Evolutionary conservation across 1,139 yeast species (phyloP).

Genomic region (Tardiomyces blankii): DNA sequence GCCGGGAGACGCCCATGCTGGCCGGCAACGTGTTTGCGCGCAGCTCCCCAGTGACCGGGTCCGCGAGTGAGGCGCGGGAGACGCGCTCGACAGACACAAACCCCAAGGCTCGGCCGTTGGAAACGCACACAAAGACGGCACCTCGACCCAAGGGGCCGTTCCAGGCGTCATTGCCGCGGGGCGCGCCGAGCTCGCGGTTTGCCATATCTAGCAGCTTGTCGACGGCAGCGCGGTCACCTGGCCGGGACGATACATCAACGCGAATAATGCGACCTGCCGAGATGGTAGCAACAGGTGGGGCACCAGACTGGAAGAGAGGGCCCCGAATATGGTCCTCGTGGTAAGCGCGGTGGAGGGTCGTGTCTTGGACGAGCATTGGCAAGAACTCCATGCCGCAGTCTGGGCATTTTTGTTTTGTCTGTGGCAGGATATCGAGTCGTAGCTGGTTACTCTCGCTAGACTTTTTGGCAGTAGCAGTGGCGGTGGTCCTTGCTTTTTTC

Average conservation of each 20-base stretch:
- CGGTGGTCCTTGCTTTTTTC: not conserved
- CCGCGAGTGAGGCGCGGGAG: not conserved
- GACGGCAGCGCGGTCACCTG: not conserved
- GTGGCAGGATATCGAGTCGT: not conserved
- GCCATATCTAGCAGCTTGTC: not conserved
- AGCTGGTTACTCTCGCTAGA: not conserved
- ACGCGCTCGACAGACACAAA: not conserved
- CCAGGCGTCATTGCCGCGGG: not conserved
- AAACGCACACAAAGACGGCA: not conserved
- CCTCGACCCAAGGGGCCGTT: not conserved
- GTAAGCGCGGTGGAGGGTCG: not conserved
- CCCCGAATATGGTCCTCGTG: not conserved
- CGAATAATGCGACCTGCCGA: not conserved
- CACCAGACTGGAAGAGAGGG: not conserved
- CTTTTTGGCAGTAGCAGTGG: too few relatives aligned
- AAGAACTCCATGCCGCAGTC: not conserved
- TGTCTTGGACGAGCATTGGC: not conserved
- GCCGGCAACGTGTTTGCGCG: not conserved
- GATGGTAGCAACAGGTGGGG: not conserved
- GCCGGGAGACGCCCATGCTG: not conserved
- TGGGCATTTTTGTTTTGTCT: not conserved
- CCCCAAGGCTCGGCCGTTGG: not conserved
- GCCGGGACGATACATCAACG: not conserved
- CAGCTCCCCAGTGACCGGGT: not conserved
- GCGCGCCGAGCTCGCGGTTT: not conserved